These are phyloP conservation scores for Graphilbum sp. DNA, from an alignment of 2,329 filamentous ascomycete species.

Conservation along the genomic window DNA sequence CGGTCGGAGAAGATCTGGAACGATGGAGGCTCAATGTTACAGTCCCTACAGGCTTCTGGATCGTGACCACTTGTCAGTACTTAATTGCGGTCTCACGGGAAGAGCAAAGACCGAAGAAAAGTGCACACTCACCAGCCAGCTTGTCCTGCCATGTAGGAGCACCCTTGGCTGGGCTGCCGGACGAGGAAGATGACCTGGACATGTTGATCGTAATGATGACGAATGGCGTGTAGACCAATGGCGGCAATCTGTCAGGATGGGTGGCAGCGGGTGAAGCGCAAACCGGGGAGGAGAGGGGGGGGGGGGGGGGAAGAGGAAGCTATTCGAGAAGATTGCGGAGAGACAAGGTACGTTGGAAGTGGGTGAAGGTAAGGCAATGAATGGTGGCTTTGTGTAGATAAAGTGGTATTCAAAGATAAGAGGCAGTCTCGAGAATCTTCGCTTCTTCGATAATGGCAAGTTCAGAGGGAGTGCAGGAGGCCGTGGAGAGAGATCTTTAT, in stretches of 20 bases:
- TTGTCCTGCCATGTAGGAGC: slow-evolving; percentile 17
- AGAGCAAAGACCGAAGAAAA: too few relatives aligned
- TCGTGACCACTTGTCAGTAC: not conserved
- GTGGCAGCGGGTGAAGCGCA: too few relatives aligned
- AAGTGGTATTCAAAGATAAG: too few relatives aligned
- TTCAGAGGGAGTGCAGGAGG: slow-evolving; percentile 1
- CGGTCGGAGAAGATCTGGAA: slow-evolving; percentile 19
- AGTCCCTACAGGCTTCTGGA: slow-evolving; percentile 16
- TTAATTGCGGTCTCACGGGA: not conserved
- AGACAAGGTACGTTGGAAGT: too few relatives aligned
- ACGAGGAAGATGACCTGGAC: slow-evolving; percentile 6
- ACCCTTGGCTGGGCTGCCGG: slow-evolving; percentile 1
- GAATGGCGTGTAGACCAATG: too few relatives aligned
- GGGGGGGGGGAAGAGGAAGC: too few relatives aligned
- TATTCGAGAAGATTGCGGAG: too few relatives aligned
- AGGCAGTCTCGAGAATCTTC: too few relatives aligned
- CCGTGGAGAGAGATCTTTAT: slow-evolving; percentile 4
- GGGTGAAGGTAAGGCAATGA: too few relatives aligned
- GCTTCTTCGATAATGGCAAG: not conserved
- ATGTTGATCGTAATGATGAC: slow-evolving; percentile 1
- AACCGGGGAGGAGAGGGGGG: too few relatives aligned
- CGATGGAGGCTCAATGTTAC: slow-evolving; percentile 13
- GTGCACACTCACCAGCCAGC: slow-evolving; percentile 13
- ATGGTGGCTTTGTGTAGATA: too few relatives aligned
- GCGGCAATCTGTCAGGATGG: too few relatives aligned